Evolutionary conservation across 257 asterid genomes (phyloP), one percentile per base, ranked within the genome.

Genomic region (Nicotiana knightiana): DNA sequence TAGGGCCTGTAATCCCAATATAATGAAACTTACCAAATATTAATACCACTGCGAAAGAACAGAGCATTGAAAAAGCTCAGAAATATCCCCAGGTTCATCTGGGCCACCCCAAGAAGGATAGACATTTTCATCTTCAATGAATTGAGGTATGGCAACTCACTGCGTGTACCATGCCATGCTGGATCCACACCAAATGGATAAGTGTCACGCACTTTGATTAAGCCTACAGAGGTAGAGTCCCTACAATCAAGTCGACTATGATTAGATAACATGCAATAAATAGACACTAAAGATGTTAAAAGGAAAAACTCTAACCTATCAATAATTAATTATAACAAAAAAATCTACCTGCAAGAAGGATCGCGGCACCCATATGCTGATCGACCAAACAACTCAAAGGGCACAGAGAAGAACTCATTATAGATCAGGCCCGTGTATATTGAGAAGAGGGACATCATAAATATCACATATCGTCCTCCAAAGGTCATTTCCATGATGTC

Each of bases 81-180:
- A 84, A 96, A 85, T 86, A 96, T 91, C 85, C 99, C 99, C 58
- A 96, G 92, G 91, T 94, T 93, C 98, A 96, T 96, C 89, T 96
- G 99, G 85, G 98, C 89, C 86, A 96, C 98, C 78, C 99, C 99
- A 79, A 96, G 85, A 61, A 96, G 96, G 83, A 96, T 94, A n/a
- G 99, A 96, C 99, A 96, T 90, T 87, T 96, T 96, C 99, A 96
- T 96, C 90, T 94, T 96, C 81, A 94, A 85, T 58, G 99, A 96
- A 85, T 96, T 96, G 17, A 96, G 97, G 86, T 93, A 93, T 37
- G 99, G 97, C 87, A 96, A 86, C 86, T 96, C 99, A 85, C 97
- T 96, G 76, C 99, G 98, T 67, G 94, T 9, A 78, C 99, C 98
- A 84, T 96, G 94, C 99, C 99, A 96, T 67, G 89, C 97, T 85